phyloP scores from a whole-genome alignment of 2,329 filamentous ascomycete genomes.

The Aspergillus pseudoviridinutans region DNA sequence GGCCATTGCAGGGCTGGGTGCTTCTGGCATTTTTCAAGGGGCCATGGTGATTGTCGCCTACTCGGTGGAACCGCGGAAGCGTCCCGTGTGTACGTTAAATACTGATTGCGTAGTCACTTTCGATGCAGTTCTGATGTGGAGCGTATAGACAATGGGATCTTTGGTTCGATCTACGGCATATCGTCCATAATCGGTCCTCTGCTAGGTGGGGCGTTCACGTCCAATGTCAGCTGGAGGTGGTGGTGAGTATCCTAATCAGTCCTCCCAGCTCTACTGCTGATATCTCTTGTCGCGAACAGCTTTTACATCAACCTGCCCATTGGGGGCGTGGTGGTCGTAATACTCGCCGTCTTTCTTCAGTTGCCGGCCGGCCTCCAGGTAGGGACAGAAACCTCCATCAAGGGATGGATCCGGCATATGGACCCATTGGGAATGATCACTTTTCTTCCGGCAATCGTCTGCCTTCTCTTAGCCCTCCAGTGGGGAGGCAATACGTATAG shows the following conservation, averaged over 20 bases:
- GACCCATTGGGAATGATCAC: slow-evolving; percentile 34
- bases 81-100: too few species aligned
- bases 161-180: neutral
- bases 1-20: slow-evolving; percentile 3
- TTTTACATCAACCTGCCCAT: slow-evolving; percentile 43
- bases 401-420: slow-evolving; percentile 24
- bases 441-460: slow-evolving; percentile 12
- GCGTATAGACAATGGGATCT: neutral
- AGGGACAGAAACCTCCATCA: slow-evolving; percentile 21
- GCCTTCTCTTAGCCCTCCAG: slow-evolving; percentile 18
- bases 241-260: neutral
- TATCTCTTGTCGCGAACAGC: too few species aligned
- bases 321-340: slow-evolving; percentile 36
- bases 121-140: too few species aligned
- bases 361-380: slow-evolving; percentile 31
- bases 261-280: too few species aligned
- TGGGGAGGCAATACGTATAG: slow-evolving; percentile 34
- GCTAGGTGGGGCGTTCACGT: slow-evolving; percentile 3
- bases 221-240: slow-evolving; percentile 9
- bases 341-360: slow-evolving; percentile 46
- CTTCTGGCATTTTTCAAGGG: slow-evolving; percentile 2
- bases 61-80: too few species aligned
- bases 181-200: neutral
- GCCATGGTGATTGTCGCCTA: neutral
- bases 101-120: too few species aligned